Percentiles rank a stretch among this genome's conserved stretches.
phyloP scores from a whole-genome alignment of 2,329 filamentous ascomycete genomes.

The Colletotrichum tofieldiae region DNA sequence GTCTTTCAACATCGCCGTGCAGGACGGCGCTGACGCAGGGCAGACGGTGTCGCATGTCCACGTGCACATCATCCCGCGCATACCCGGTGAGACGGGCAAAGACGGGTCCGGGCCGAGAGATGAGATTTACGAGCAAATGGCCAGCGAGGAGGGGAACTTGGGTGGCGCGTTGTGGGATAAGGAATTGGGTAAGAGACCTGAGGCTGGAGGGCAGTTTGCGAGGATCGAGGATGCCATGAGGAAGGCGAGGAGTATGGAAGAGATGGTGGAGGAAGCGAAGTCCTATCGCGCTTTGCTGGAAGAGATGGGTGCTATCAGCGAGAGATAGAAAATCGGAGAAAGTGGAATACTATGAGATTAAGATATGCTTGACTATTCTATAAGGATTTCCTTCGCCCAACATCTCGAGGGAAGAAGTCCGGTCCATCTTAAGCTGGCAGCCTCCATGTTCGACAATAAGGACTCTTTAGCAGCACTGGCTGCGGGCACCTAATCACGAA shows the following conservation, averaged over 20 bases:
- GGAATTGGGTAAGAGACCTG: constrained; percentile 57
- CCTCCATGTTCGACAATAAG: background rate
- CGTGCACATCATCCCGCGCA: constrained; percentile 89
- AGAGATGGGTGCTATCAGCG: constrained; percentile 54
- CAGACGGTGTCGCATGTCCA: constrained; percentile 97
- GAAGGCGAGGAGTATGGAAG: constrained; percentile 76
- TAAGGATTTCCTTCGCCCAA: background rate
- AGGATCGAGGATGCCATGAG: constrained; percentile 81
- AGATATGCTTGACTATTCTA: background rate
- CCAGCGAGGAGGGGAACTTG: constrained; percentile 88
- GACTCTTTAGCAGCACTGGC: background rate
- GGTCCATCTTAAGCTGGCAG: background rate
- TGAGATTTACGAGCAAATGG: constrained; percentile 86
- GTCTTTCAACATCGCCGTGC: constrained; percentile 94
- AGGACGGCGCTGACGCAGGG: constrained; percentile 90
- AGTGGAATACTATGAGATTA: background rate
- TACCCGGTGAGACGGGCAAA: constrained; percentile 67
- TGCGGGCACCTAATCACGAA: too few species aligned
- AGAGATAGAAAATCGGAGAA: constrained; percentile 17
- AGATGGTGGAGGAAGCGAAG: constrained; percentile 86
- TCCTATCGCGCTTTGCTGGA: constrained; percentile 70
- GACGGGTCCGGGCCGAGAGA: constrained; percentile 68
- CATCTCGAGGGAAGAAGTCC: background rate
- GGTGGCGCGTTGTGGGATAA: constrained; percentile 77
- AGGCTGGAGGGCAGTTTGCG: constrained; percentile 73